Evolutionary conservation across 768 basidiomycete genomes (phyloP), one percentile per base, ranked within the genome.

Genomic region (Hericium rajendrae): DNA sequence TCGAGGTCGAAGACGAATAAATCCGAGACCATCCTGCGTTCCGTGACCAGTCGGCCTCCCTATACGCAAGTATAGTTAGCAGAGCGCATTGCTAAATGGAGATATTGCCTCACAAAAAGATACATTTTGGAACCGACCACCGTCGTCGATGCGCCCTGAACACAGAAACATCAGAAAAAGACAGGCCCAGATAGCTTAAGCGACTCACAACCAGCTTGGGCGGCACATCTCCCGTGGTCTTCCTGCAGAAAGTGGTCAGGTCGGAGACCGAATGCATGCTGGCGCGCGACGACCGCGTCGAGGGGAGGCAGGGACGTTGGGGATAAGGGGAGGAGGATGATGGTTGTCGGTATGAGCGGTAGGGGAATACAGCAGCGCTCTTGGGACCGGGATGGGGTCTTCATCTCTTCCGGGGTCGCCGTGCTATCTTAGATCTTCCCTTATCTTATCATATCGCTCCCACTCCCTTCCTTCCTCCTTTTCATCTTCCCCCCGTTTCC

Each of bases 1-100:
- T 84, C 76, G 62, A 97, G 75, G 73, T 97, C 88, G 69, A 98
- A 92, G 40, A 83, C 76, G 73, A 93, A 97, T 64, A 99, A 80
- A 73, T 94, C 91, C 39, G 86, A 81, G 51, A 92, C 86, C 85
- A 97, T 94, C 60, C 84, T 79, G 38, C 92, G 84, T 59, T 90
- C 88, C 13, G 88, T 80, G 56, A 94, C 92, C 54, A 91, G 76
- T 38, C 94, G 81, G 15, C 94, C 94, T 48, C 93, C 95, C 88
- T 91, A 62, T 0, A n/a, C 38, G 58, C 16, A 11, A 26, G 10
- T 54, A 49, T 51, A 56, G 20, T 51, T 53, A 22, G 22, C 6
- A 24, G 38, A 46, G 43, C 12, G 53, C 4, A 32, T 32, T 32
- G 32, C 32, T 32, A 57, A 37, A 26, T 2, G 28, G n/a, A 12